phyloP scores from a whole-genome alignment of 345 rosid genomes.

The Salix brachista region DNA sequence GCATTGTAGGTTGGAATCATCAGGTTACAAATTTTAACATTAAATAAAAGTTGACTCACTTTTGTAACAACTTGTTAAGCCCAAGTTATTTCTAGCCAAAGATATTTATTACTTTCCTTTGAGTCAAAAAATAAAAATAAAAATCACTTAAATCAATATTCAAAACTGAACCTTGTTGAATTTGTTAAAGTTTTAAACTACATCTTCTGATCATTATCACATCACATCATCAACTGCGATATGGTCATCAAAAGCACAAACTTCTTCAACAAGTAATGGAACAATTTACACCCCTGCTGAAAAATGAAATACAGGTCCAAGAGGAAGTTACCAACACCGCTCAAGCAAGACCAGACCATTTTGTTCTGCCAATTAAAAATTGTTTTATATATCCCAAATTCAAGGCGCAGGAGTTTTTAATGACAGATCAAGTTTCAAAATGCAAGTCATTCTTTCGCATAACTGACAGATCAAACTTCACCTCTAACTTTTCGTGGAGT shows the following conservation, averaged over 20 bases:
- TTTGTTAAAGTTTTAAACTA: not conserved
- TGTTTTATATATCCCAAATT: not conserved
- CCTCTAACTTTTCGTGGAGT: constrained; percentile 75
- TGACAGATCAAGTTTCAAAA: not conserved
- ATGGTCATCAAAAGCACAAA: not conserved
- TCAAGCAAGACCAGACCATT: not conserved
- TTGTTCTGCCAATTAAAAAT: not conserved
- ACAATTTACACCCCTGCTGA: not conserved
- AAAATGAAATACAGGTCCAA: too few species aligned
- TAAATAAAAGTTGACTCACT: not conserved
- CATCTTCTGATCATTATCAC: not conserved
- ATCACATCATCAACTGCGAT: not conserved
- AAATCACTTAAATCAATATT: not conserved
- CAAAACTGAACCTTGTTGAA: not conserved
- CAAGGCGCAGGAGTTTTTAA: not conserved
- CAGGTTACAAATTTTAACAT: not conserved
- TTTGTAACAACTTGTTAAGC: not conserved
- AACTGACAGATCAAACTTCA: constrained; percentile 15
- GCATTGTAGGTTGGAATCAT: not conserved
- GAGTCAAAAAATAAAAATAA: not conserved
- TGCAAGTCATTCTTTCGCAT: not conserved
- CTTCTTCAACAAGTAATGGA: not conserved
- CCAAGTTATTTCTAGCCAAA: not conserved
- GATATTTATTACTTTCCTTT: not conserved
- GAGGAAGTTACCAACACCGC: too few species aligned